Base-by-base conservation (phyloP, 768 basidiomycete species). In the Boletus barrowsii region DNA sequence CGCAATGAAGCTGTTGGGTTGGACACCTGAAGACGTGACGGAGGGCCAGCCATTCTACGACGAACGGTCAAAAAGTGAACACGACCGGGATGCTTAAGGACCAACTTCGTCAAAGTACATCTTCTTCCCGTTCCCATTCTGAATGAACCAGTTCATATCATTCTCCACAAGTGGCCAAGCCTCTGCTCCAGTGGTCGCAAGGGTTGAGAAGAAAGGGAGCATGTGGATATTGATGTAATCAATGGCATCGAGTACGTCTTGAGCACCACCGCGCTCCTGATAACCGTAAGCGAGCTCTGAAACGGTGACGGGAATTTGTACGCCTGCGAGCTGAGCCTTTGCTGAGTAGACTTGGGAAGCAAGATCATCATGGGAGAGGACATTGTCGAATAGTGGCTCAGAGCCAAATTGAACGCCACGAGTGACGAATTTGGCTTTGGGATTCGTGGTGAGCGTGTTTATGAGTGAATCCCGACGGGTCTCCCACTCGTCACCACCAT, bases 31-130 rank as follows among this genome's bases (percentile, higher is more conserved):
- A 17, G 79, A 89, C 1, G 83, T 84, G 44, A 74, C 73, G 0
- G 86, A 88, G 1, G 88, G 88, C 88, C 87, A 90, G 37, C 88
- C 87, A 64, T 88, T 90, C 88, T 89, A 20, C n/a, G 3, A 39
- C 44, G 30, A 45, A 42, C 9, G 3, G 26, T 58, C 17, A 63
- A 52, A 17, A 11, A 22, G 33, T 18, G n/a, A 7, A 37, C 42
- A 45, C 9, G 3, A 11, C 0, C 18, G 24, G 7, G 24, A 29
- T 41, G 0, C 18, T 41, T 13, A 46, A 20, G 15, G 39, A 50
- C 75, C 35, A 40, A 83, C 88, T 78, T 90, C 79, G 60, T 81
- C 83, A 36, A 88, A 74, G 62, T 86, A 86, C 65, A 89, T 86
- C 70, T 90, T 90, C 75, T 89, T 89, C 11, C 80, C 82, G 30